Percentiles rank a stretch among this genome's conserved stretches.
These are phyloP conservation scores for Mortierella sp. DNA, from an alignment of 371 early-diverging fungal genomes.

Conservation along the genomic window DNA sequence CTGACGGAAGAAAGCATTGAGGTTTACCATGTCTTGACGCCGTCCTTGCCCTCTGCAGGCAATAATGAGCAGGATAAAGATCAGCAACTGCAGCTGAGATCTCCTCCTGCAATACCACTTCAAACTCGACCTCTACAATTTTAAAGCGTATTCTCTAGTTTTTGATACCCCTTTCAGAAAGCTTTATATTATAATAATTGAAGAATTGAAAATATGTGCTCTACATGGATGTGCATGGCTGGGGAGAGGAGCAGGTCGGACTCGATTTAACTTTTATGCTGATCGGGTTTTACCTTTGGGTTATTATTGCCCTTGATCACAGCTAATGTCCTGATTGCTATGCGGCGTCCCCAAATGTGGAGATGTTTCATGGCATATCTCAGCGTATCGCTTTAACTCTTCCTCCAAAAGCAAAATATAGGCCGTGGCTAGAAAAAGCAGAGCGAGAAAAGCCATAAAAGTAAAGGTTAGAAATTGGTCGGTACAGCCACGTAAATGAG, in stretches of 20 bases:
- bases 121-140: background rate
- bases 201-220: no score
- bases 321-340: slow-evolving; percentile 2
- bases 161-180: no score
- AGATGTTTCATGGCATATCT: slow-evolving; percentile 8
- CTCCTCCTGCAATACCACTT: background rate
- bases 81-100: background rate
- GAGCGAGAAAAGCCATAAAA: background rate
- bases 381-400: slow-evolving; percentile 30
- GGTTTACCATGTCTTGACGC: background rate
- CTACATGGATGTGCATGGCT: no score
- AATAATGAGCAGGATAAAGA: background rate
- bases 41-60: background rate
- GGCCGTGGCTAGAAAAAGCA: slow-evolving; percentile 18
- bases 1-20: background rate
- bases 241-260: no score
- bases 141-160: no score
- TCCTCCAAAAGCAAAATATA: slow-evolving; percentile 46
- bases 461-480: background rate
- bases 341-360: background rate
- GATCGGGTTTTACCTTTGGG: no score
- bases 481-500: no score
- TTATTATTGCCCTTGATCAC: slow-evolving; percentile 11
- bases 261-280: no score
- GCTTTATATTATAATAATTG: no score